Base-by-base conservation (phyloP, 2,329 filamentous ascomycete genomes). In the Lomentospora prolificans region DNA sequence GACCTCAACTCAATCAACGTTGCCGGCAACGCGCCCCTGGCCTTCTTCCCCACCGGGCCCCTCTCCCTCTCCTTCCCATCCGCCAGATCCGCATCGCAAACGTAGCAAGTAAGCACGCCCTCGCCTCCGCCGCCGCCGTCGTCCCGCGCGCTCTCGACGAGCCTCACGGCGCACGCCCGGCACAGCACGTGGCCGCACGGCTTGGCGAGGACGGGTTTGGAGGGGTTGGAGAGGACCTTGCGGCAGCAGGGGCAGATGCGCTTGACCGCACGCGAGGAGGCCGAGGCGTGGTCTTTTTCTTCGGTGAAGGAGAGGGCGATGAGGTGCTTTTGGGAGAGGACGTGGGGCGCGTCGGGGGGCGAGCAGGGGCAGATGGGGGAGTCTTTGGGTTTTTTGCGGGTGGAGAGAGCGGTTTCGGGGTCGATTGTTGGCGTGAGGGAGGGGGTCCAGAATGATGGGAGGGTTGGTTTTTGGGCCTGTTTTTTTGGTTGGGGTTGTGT, bases 381-480 rank as follows among this genome's bases (percentile, higher is more conserved):
- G 25, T 79, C 72, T 65, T 94, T 95, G 53, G 72, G 66, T 55
- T 82, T 79, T 65, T 82, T 85, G n/a, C 70, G 70, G 39, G 80
- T 71, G 5, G 78, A 70, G 64, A 83, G 75, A 54, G 84, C 73
- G 54, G 77, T 73, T 51, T 75, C 66, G 55, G 68, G 63, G 50
- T 69, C 65, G 31, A 68, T 67, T 41, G 71, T 69, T 10, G 90
- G 90, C 0, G 88, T 95, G 57, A 92, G 80, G 0, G 87, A 89
- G 0, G 90, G 92, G 1, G 92, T 86, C 94, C 92, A 97, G 72
- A 97, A 97, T 0, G 90, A 95, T 0, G 90, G 89, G 0, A 96
- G 72, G 14, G 79, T 78, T 1, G 82, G 79, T 69, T 86, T 88
- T 7, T 79, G 75, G 2, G 82, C 79, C 65, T 55, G 25, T 7